Conservation (phyloP, 306 rosid genomes). For the Casuarina cunninghamiana region DNA sequence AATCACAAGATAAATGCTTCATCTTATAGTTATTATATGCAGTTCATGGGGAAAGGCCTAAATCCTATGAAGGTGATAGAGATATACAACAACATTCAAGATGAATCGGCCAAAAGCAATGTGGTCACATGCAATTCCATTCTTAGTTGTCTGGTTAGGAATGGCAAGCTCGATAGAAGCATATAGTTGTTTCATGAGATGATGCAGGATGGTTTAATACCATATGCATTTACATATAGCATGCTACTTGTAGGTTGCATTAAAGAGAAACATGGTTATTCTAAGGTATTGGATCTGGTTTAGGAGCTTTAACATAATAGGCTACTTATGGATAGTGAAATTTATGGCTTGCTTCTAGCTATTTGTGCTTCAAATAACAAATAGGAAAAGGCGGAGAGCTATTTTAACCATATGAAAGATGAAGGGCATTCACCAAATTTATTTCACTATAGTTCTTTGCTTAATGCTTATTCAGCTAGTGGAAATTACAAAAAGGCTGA, state of each 20-base stretch:
- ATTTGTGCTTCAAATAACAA: constrained; percentile 83
- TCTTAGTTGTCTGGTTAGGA: constrained; percentile 65
- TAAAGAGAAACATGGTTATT: constrained; percentile 68
- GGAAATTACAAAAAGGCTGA: constrained; percentile 78
- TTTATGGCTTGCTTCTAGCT: constrained; percentile 81
- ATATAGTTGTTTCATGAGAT: constrained; percentile 65
- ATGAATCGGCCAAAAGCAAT: constrained; percentile 53
- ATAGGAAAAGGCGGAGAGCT: constrained; percentile 74
- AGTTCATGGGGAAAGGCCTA: constrained; percentile 64
- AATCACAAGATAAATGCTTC: constrained; percentile 57
- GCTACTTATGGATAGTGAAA: constrained; percentile 65
- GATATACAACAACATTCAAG: constrained; percentile 60
- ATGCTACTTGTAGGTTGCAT: constrained; percentile 81
- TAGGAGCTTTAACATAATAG: constrained; percentile 59
- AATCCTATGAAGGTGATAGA: constrained; percentile 61
- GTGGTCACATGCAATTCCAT: constrained; percentile 69
- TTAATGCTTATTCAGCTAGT: constrained; percentile 68
- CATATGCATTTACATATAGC: constrained; percentile 84
- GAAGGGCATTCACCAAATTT: constrained; percentile 74
- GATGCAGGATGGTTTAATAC: constrained; percentile 70
- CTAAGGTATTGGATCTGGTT: constrained; percentile 73
- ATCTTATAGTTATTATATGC: constrained; percentile 67
- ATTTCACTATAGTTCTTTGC: constrained; percentile 83
- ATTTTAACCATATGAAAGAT: constrained; percentile 72
- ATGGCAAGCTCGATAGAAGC: constrained; percentile 60